Evolutionary conservation across 805 yeast genomes (phyloP), one percentile per base, ranked within the genome.

Genomic region (Saturnispora galanensis): DNA sequence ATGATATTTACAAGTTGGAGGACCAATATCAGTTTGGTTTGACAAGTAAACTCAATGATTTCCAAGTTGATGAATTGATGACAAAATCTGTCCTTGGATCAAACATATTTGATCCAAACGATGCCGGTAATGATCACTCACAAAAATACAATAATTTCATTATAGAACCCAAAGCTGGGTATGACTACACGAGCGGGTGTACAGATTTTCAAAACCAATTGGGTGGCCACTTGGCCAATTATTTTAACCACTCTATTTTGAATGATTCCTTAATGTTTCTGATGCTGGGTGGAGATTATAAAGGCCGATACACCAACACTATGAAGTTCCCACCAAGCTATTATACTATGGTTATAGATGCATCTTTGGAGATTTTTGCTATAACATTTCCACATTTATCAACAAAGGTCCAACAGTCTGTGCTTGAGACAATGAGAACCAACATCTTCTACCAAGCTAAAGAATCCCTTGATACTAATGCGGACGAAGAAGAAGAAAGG

Each of bases 351-450:
- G 63, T 84, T 3, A 73, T 87, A n/a, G 96, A 90, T 62, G 58
- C 74, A 2, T 81, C 96, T 0, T 78, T 90, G 55, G 87, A 82
- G 48, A 68, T 89, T 1, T 85, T 88, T 56, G 77, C 84, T 5
- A 56, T 73, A 8, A 69, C 83, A 1, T 82, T 90, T 51, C 85
- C 94, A 0, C 67, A 70, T 47, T 72, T 90, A 52, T 77, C 89
- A 7, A 63, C 76, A 4, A 84, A 86, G 49, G 83, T 93, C 43
- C 97, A 90, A 56, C 80, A 82, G 47, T 87, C 97, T 1, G 69
- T 93, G n/a, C 62, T 93, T 16, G 97, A 90, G 55, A 84, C 80
- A 44, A 62, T 93, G 49, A 73, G 88, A 51, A 67, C 81, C 3
- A 68, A 72, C 13, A 49, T 81, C 32, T 65, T 74, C 39, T 67